Base-by-base conservation (phyloP, 1,139 yeast species). In the Kluyveromyces marxianus region DNA sequence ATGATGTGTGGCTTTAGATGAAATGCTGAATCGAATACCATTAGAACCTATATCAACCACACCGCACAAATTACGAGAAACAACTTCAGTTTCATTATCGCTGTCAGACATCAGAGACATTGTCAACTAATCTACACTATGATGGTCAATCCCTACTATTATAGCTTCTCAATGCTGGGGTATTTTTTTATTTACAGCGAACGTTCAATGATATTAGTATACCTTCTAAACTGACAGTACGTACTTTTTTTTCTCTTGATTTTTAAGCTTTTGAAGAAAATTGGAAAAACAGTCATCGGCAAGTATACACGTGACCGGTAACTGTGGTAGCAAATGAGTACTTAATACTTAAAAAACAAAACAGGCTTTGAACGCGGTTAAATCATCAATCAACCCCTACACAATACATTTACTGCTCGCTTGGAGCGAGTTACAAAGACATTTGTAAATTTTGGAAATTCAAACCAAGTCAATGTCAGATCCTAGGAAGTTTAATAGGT, bases 21-120 rank as follows among this genome's bases (percentile, higher is more conserved):
- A 77, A 36, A 82, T 80, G 41, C 83, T 76, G 58, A 82, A 80
- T 47, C 88, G 66, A 44, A 81, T 74, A 37, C 84, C 87, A 54
- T 79, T 79, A 21, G 86, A 77, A 2, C 86, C 87, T 27, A 81
- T 79, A 58, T 81, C 87, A 2, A 79, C 84, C 39, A 81, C 77
- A n/a, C 77, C 81, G 27, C 74, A 71, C 35, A 76, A 56, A 5
- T 77, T 74, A 53, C 79, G 66, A 2, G 77, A 77, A 7, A 75
- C 77, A 3, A 75, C 71, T 14, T 72, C 76, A 1, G 78, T 75
- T 54, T 74, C 79, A 4, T 62, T 60, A 43, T 69, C 71, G 46
- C 63, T 59, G 41, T 63, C 63, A 2, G 62, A 57, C 6, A 59
- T 55, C n/a, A 59, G 58, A 5, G 69, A 63, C 43, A 34, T 39